Evolutionary conservation across 1,284 basidiomycete species (phyloP), one percentile per base, ranked within the genome.

Genomic region (Vanrija pseudolonga): DNA sequence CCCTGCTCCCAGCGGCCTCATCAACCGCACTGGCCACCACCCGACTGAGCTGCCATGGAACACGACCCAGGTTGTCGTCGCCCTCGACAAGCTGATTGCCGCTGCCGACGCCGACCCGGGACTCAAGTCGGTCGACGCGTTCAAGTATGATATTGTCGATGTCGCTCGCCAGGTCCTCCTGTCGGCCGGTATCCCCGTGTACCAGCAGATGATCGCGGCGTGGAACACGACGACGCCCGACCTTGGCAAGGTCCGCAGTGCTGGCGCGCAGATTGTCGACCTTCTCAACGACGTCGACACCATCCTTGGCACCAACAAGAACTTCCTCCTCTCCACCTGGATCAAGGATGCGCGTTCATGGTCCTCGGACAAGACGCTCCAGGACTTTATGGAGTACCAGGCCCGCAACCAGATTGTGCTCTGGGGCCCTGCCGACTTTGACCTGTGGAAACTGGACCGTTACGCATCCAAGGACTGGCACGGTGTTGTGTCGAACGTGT

Each of bases 401-500:
- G 76, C 79, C 14, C 72, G 78, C 32, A 80, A 80, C 62, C 79
- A 80, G 63, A 71, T 80, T 61, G 77, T 76, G 26, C 72, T 80
- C 24, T 80, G 79, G 78, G 79, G 79, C n/a, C 77, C 78, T 3
- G 67, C 78, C 64, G 77, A 76, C 63, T 73, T 73, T 55, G 77
- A 78, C 55, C 45, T 49, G 23, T 59, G 57, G 57, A 12, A 19
- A 11, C 53, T 59, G 9, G 46, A 59, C 50, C 49, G 53, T 3
- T 80, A 80, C 53, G 79, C 79, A 28, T 78, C 78, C 17, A 80
- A 80, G 56, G 76, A 78, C 59, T 80, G 79, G 79, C 73, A 72
- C 2, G 78, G 79, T 2, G 67, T 80, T 45, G 71, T 80, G 38
- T 63, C 68, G 5, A 64, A 66, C 5, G 80, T 80, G 62, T 80